phyloP scores from a whole-genome alignment of 352 stramenopile species.

The Phytophthora colocasiae region DNA sequence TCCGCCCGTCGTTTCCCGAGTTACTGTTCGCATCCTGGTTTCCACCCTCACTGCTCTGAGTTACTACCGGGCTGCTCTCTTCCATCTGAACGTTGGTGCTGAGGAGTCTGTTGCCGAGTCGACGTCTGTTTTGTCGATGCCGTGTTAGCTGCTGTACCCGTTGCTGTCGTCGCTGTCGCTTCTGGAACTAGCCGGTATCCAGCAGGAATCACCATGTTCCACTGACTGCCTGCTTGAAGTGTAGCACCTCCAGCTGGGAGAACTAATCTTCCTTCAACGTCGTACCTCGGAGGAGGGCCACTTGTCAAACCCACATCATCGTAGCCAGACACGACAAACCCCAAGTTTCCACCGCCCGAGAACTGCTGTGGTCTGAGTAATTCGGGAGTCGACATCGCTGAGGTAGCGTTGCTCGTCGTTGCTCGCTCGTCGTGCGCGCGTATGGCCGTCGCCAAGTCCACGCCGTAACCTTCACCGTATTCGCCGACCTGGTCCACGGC shows the following conservation, averaged over 20 bases:
- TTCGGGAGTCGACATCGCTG: too few species aligned
- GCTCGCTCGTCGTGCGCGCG: too few species aligned
- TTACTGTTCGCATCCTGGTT: too few species aligned
- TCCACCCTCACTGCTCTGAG: too few species aligned
- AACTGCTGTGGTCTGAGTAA: not conserved
- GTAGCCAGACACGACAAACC: not conserved
- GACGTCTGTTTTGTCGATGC: not conserved
- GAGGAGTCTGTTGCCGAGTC: not conserved
- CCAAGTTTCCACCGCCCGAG: not conserved
- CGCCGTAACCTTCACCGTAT: too few species aligned
- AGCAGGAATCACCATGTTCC: slow-evolving; percentile 1
- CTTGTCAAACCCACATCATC: not conserved
- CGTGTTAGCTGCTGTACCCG: too few species aligned
- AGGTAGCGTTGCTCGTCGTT: too few species aligned
- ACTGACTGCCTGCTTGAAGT: not conserved
- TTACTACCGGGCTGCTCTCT: too few species aligned
- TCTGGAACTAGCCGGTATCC: slow-evolving; percentile 4
- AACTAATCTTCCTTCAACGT: slow-evolving; percentile 3
- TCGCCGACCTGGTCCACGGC: too few species aligned
- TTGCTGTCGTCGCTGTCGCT: not conserved
- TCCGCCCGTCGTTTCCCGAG: too few species aligned
- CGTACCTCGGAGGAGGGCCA: slow-evolving; percentile 3
- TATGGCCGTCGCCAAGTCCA: too few species aligned
- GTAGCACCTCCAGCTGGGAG: not conserved
- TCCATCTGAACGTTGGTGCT: not conserved